Percentiles rank a stretch among this genome's conserved stretches.
These are phyloP conservation scores for Stylosanthes scabra DNA, from an alignment of 331 rosid species.

Conservation along the genomic window DNA sequence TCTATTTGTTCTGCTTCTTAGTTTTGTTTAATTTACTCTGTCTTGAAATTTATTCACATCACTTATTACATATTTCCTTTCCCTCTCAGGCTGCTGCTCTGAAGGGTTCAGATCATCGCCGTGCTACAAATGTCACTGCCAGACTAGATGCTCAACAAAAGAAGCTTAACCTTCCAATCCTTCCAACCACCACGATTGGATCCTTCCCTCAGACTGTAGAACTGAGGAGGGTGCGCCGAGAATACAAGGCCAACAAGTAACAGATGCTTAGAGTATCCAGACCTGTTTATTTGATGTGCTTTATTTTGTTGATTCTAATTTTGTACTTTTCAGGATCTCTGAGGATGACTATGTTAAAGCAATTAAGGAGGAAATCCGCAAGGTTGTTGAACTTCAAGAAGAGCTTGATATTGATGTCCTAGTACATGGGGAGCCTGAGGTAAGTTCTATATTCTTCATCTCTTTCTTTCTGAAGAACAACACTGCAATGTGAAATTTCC, in stretches of 20 bases:
- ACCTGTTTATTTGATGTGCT: slow-evolving; percentile 23
- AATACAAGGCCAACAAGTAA: slow-evolving; percentile 89
- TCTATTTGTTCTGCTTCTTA: slow-evolving; percentile 12
- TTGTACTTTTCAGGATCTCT: slow-evolving; percentile 63
- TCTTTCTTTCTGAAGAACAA: not conserved
- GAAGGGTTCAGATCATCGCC: slow-evolving; percentile 97
- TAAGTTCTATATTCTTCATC: slow-evolving; percentile 40
- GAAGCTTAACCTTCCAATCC: slow-evolving; percentile 95
- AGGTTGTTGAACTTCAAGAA: slow-evolving; percentile 95
- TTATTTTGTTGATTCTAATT: slow-evolving; percentile 12
- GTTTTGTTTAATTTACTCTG: slow-evolving; percentile 7
- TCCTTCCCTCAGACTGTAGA: slow-evolving; percentile 98
- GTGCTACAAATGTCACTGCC: slow-evolving; percentile 81
- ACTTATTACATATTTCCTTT: slow-evolving; percentile 28
- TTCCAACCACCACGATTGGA: slow-evolving; percentile 98
- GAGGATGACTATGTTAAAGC: slow-evolving; percentile 83
- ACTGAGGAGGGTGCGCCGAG: slow-evolving; percentile 97
- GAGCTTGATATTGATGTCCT: slow-evolving; percentile 95
- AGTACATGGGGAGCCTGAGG: slow-evolving; percentile 99
- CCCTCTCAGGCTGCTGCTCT: slow-evolving; percentile 83
- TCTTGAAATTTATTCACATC: slow-evolving; percentile 11
- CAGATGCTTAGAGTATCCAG: slow-evolving; percentile 28
- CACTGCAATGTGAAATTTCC: not conserved
- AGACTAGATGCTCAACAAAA: slow-evolving; percentile 95
- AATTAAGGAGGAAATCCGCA: slow-evolving; percentile 81